A percentile compares a stretch with the other conserved stretches of the same genome.
These are phyloP conservation scores for Phoenix roebelenii DNA, from an alignment of 176 grass and related monocot species.

Conservation along the genomic window DNA sequence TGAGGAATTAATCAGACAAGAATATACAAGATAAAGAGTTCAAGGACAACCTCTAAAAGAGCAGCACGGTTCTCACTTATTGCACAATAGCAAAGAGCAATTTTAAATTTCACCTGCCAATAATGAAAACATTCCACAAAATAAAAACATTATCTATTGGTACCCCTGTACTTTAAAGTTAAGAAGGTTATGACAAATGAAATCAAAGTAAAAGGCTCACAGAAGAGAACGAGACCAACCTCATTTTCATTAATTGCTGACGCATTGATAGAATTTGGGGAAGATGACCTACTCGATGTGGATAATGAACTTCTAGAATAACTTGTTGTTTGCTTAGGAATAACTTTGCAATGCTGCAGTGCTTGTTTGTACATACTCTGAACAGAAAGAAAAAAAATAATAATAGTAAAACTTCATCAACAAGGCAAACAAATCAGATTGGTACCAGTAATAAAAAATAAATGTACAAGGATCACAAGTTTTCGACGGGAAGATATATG, in stretches of 20 bases:
- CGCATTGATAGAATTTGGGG: slow-evolving; percentile 65
- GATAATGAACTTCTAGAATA: slow-evolving; percentile 58
- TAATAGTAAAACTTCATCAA: too few species aligned
- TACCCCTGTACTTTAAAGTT: too few species aligned
- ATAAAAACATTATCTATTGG: too few species aligned
- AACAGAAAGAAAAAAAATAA: slow-evolving; percentile 12
- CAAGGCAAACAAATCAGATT: too few species aligned
- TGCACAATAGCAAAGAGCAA: slow-evolving; percentile 75
- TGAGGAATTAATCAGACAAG: not conserved
- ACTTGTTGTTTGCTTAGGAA: slow-evolving; percentile 58
- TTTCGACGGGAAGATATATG: too few species aligned
- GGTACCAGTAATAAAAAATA: too few species aligned
- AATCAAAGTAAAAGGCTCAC: too few species aligned
- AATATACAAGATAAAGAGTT: not conserved
- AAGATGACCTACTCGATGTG: slow-evolving; percentile 49
- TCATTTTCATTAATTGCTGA: slow-evolving; percentile 75
- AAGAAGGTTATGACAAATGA: too few species aligned
- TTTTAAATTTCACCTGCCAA: slow-evolving; percentile 89
- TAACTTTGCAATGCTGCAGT: slow-evolving; percentile 58
- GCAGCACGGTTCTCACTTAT: slow-evolving; percentile 79
- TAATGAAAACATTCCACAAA: slow-evolving; percentile 11
- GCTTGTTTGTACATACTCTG: slow-evolving; percentile 85
- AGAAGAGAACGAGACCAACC: slow-evolving; percentile 25
- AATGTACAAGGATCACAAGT: too few species aligned
- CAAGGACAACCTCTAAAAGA: slow-evolving; percentile 57